Percentiles rank a stretch among this genome's conserved stretches.
phyloP scores from a whole-genome alignment of 306 rosid genomes.

The Begonia masoniana region DNA sequence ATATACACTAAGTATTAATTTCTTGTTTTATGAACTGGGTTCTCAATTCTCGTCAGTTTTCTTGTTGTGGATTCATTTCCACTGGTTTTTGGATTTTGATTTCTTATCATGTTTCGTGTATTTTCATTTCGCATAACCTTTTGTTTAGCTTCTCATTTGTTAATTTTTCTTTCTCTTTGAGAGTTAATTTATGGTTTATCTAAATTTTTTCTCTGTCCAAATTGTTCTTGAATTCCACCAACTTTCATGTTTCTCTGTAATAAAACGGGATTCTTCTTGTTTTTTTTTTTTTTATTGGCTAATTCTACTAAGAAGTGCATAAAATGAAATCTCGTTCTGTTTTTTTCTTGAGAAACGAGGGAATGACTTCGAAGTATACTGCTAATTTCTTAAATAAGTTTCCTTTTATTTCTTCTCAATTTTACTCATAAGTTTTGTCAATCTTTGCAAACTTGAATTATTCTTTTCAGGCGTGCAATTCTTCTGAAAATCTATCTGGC shows the following conservation, averaged over 20 bases:
- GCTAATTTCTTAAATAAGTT: not conserved
- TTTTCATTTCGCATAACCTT: not conserved
- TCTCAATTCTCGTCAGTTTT: not conserved
- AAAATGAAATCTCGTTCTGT: not conserved
- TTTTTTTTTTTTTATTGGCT: not conserved
- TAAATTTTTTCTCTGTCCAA: too few species aligned
- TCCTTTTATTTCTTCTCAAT: not conserved
- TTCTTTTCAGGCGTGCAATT: slow-evolving; percentile 28
- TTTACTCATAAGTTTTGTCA: not conserved
- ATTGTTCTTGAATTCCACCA: too few species aligned
- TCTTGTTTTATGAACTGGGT: not conserved
- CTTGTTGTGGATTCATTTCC: not conserved
- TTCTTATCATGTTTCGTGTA: not conserved
- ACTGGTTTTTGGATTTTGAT: not conserved
- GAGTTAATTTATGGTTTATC: too few species aligned
- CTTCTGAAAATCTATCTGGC: slow-evolving; percentile 21
- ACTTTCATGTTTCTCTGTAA: too few species aligned
- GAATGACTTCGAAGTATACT: too few species aligned
- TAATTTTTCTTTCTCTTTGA: too few species aligned
- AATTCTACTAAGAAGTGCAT: not conserved
- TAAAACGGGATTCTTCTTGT: too few species aligned
- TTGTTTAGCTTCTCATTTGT: too few species aligned
- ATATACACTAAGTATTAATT: not conserved
- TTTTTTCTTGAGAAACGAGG: not conserved
- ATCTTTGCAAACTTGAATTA: not conserved